phyloP scores from a whole-genome alignment of 176 grass and related monocot genomes.

The Hordeum vulgare region MorexV3_pseudomolecules_assembly NC_058521.1:390937864-390938363 shows the following conservation, averaged over 20 bases:
- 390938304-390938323: neutral
- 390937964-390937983: neutral
- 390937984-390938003: neutral
- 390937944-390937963: neutral
- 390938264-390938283: neutral
- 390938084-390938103: neutral
- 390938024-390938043: neutral
- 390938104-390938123: neutral
- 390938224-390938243: neutral
- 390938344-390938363: slow-evolving; percentile 55
- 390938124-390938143: slow-evolving; percentile 60
- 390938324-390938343: slow-evolving; percentile 62
- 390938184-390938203: neutral
- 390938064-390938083: slow-evolving; percentile 5
- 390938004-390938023: neutral
- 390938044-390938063: neutral
- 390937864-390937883: neutral
- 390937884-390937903: neutral
- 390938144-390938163: slow-evolving; percentile 66
- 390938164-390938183: slow-evolving; percentile 32
- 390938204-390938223: neutral
- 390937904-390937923: neutral
- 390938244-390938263: neutral
- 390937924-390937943: neutral
- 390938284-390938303: neutral